Evolutionary conservation across 1,139 yeast genomes (phyloP).

Genomic region (Yamadazyma oceani): DNA sequence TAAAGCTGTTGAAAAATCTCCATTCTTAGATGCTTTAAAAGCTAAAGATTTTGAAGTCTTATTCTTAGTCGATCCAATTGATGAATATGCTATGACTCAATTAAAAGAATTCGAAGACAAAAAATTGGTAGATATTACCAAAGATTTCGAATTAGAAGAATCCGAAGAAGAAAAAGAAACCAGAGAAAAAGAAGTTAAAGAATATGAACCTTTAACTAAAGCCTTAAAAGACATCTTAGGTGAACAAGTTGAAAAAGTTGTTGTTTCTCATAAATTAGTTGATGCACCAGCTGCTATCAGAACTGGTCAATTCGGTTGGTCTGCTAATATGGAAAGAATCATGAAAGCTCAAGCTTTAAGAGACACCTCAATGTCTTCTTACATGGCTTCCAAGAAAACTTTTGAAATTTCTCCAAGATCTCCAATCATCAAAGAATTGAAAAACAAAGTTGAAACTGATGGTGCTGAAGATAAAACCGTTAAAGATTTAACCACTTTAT

Average conservation of each 20-base stretch:
- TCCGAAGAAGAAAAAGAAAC: slow-evolving; percentile 94
- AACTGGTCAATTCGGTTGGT: slow-evolving; percentile 99
- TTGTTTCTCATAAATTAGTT: slow-evolving; percentile 94
- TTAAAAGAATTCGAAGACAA: slow-evolving; percentile 99
- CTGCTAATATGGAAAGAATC: slow-evolving; percentile 99
- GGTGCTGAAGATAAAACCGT: slow-evolving; percentile 99
- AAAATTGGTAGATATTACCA: slow-evolving; percentile 97
- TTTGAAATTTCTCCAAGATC: slow-evolving; percentile 98
- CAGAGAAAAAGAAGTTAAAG: slow-evolving; percentile 92
- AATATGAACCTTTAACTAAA: slow-evolving; percentile 90
- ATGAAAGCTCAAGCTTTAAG: slow-evolving; percentile 99
- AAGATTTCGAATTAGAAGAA: slow-evolving; percentile 99
- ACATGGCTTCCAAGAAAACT: slow-evolving; percentile 99
- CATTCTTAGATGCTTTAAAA: slow-evolving; percentile 98
- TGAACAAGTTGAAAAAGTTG: slow-evolving; percentile 98
- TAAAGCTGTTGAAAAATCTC: slow-evolving; percentile 98
- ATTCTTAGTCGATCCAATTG: slow-evolving; percentile 98
- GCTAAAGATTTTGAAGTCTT: slow-evolving; percentile 98
- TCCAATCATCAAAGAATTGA: slow-evolving; percentile 91
- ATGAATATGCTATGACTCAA: slow-evolving; percentile 99
- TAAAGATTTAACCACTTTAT: slow-evolving; percentile 92
- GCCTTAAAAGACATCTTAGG: slow-evolving; percentile 97
- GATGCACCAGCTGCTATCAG: slow-evolving; percentile 99
- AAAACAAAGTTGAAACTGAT: slow-evolving; percentile 92
- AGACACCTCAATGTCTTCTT: slow-evolving; percentile 97